Percentiles rank a stretch among this genome's conserved stretches.
Conservation (phyloP, 108 stramenopile genomes). For the Fragilaria radians region DNA sequence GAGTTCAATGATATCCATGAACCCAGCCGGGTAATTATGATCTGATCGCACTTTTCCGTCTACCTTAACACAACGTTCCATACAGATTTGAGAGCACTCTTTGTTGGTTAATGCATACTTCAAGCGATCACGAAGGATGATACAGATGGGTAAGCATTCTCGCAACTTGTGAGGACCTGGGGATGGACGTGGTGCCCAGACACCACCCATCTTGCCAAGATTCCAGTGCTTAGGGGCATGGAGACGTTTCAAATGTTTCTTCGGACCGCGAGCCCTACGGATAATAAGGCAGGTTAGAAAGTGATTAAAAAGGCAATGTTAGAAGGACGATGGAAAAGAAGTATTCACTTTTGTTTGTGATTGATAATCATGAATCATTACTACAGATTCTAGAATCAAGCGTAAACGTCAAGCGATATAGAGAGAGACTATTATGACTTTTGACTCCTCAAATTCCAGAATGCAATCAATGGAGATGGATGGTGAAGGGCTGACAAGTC, state of each 20-base stretch:
- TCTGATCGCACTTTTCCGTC: constrained; percentile 99
- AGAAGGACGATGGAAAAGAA: no score
- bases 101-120: constrained; percentile 99
- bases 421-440: no score
- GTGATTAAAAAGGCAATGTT: no score
- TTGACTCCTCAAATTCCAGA: no score
- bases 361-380: no score
- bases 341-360: no score
- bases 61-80: constrained; percentile 97
- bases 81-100: constrained; percentile 98
- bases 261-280: constrained; percentile 92
- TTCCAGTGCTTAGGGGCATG: constrained; percentile 99
- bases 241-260: constrained; percentile 99
- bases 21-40: constrained; percentile 97
- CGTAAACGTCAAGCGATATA: no score
- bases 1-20: constrained; percentile 97
- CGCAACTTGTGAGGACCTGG: constrained; percentile 97
- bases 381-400: constrained; percentile 4
- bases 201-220: constrained; percentile 98
- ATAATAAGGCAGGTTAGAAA: no score
- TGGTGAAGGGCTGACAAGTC: no score
- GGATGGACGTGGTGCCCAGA: constrained; percentile 93
- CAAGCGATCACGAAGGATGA: constrained; percentile 98
- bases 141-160: constrained; percentile 92
- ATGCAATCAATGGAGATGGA: no score